A percentile compares a stretch with the other conserved stretches of the same genome.
Conservation (phyloP, 768 basidiomycete genomes). For the Trichaptum fuscoviolaceum region DNA sequence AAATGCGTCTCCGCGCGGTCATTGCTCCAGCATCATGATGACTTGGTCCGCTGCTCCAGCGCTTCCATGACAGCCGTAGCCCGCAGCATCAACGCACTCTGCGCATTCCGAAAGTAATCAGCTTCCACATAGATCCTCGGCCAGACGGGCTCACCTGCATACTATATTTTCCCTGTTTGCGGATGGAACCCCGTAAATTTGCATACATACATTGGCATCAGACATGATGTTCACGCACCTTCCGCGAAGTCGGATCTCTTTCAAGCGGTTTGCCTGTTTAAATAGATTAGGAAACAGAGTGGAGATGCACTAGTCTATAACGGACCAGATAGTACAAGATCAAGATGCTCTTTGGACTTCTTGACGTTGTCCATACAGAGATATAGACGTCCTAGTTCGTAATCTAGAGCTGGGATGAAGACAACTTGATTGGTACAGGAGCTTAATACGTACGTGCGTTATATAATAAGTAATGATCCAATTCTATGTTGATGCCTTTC, state of each 20-base stretch:
- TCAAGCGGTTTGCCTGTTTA: slow-evolving; percentile 29
- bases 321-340: slow-evolving; percentile 37
- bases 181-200: background rate
- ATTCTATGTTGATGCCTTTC: slow-evolving; percentile 28
- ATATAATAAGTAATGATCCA: slow-evolving; percentile 41
- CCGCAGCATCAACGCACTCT: background rate
- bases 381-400: slow-evolving; percentile 37
- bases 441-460: slow-evolving; percentile 24
- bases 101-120: background rate
- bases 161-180: slow-evolving; percentile 21
- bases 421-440: background rate
- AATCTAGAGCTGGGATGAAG: slow-evolving; percentile 23
- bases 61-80: background rate
- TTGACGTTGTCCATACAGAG: slow-evolving; percentile 27
- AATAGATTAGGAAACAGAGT: background rate
- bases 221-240: slow-evolving; percentile 9
- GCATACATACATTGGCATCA: background rate
- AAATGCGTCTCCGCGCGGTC: background rate
- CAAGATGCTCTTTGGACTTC: slow-evolving; percentile 32
- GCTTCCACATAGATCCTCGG: background rate
- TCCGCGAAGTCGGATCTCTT: slow-evolving; percentile 18
- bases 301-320: background rate
- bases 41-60: background rate
- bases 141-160: slow-evolving; percentile 16
- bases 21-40: background rate